phyloP scores from a whole-genome alignment of 495 filamentous ascomycete genomes.

The Chaetomium fimeti region DNA sequence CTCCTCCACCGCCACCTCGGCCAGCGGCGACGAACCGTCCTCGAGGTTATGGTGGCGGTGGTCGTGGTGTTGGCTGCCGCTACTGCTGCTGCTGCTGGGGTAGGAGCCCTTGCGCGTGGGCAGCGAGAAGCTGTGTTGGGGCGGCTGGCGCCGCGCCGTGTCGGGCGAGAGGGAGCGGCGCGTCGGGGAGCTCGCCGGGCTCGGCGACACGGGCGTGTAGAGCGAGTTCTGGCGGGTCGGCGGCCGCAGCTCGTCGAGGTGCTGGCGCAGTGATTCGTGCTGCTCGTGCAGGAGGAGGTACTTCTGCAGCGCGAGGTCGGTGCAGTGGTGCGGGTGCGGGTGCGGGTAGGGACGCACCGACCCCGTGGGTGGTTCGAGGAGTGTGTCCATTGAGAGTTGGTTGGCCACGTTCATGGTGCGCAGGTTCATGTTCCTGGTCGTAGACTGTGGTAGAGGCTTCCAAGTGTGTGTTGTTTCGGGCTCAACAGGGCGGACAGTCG shows the following conservation, averaged over 20 bases:
- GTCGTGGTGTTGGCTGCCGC: conserved; percentile 32
- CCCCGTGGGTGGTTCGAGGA: conserved; percentile 26
- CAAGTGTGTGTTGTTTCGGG: conserved; percentile 14
- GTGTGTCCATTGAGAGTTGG: conserved; percentile 8
- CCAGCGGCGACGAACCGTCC: conserved; percentile 16
- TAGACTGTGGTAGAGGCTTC: conserved; percentile 6
- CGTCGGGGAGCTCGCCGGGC: conserved; percentile 39
- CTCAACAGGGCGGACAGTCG: conserved; percentile 17
- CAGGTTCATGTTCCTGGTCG: conserved; percentile 11
- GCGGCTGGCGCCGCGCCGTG: conserved; percentile 12
- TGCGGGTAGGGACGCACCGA: conserved; percentile 19
- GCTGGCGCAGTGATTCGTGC: conserved; percentile 52
- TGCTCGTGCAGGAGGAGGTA: conserved; percentile 57
- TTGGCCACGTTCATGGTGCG: conserved; percentile 14
- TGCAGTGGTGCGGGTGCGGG: conserved; percentile 37
- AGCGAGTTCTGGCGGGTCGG: conserved; percentile 31
- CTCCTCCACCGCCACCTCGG: conserved; percentile 52
- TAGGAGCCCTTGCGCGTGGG: conserved; percentile 19
- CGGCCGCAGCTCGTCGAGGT: conserved; percentile 47
- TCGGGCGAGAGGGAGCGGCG: conserved; percentile 22
- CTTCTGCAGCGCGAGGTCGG: conserved; percentile 53
- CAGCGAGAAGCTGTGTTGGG: conserved; percentile 34
- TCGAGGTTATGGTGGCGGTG: not conserved
- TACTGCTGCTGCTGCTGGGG: not conserved
- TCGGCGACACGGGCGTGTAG: conserved; percentile 33